Evolutionary conservation across 352 stramenopile genomes (phyloP), one percentile per base, ranked within the genome.

Genomic region (Phytophthora tentaculata): DNA sequence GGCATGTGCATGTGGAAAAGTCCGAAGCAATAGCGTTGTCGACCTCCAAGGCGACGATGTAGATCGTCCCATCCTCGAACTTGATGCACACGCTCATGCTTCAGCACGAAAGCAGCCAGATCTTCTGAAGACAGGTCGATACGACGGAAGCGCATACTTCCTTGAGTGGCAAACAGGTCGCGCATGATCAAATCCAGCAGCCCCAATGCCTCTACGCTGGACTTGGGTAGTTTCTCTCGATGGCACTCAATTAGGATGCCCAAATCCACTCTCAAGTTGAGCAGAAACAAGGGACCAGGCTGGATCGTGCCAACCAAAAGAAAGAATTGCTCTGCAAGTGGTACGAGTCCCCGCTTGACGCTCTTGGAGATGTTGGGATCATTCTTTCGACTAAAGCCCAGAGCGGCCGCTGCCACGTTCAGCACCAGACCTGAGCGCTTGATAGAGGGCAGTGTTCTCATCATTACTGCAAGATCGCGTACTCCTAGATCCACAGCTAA

Each of bases 1-100:
- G 84, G 77, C 80, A 95, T 91, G 43, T 94, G 84, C 23, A 86
- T 71, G 60, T 96, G 86, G 56, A 96, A 96, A n/a, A 96, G 74
- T 1, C 88, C 88, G 59, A 89, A 96, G 71, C 82, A 91, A 54
- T 84, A 91, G 19, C 88, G 81, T 47, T 92, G 88, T 4, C 75
- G 79, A 4, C 88, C 86, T 1, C 59, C 71, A 35, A 96, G 77
- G 8, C 88, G 82, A 3, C 80, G 83, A 37, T 83, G 65, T 16
- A 96, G 55, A 68, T 96, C 88, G 12, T 64, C 56, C 84, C 83
- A 96, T 50, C 71, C 76, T 50, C 83, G 82, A 57, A 96, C 72
- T 39, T 79, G 51, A 44, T 96, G 88, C 39, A 96, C 88, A 16
- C 88, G 81, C 61, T 96, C 88, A 48, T 96, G 78, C 62, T 88